Conservation (phyloP, 2,329 filamentous ascomycete species). For the Penicillium occitanis region DNA sequence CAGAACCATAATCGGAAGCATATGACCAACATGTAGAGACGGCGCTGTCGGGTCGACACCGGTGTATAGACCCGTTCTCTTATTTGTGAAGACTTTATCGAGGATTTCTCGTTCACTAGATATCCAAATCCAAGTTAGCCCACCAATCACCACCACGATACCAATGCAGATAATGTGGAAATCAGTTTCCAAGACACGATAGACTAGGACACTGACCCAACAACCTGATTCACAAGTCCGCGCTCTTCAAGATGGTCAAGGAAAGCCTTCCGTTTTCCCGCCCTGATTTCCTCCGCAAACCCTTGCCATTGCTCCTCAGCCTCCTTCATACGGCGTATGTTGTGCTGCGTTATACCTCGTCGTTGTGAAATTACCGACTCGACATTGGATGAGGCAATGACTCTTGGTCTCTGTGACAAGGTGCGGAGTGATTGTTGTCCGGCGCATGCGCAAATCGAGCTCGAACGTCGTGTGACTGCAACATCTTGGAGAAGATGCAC, state of each 20-base stretch:
- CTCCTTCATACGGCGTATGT: constrained; percentile 40
- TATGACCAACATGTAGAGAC: constrained; percentile 52
- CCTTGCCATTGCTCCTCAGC: constrained; percentile 42
- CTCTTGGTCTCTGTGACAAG: constrained; percentile 6
- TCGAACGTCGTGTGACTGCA: neutral
- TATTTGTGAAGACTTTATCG: constrained; percentile 46
- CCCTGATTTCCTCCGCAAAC: constrained; percentile 45
- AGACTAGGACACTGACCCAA: constrained; percentile 33
- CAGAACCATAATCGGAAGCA: constrained; percentile 53
- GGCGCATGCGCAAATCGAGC: constrained; percentile 10
- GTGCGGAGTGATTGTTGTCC: neutral
- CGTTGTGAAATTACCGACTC: constrained; percentile 25
- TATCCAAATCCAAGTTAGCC: constrained; percentile 20
- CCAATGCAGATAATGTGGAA: too few relatives aligned
- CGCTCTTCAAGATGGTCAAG: constrained; percentile 47
- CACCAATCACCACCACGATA: neutral
- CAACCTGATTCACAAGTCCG: constrained; percentile 47
- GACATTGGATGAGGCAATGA: constrained; percentile 1
- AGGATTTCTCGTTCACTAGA: constrained; percentile 44
- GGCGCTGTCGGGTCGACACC: constrained; percentile 53
- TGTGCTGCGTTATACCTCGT: constrained; percentile 41
- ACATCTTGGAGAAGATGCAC: constrained; percentile 13
- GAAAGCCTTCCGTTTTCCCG: constrained; percentile 46
- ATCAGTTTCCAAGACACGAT: neutral
- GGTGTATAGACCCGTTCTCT: constrained; percentile 48